phyloP scores from a whole-genome alignment of 176 grass and related monocot genomes.

The Oropetium thomaeum region DNA sequence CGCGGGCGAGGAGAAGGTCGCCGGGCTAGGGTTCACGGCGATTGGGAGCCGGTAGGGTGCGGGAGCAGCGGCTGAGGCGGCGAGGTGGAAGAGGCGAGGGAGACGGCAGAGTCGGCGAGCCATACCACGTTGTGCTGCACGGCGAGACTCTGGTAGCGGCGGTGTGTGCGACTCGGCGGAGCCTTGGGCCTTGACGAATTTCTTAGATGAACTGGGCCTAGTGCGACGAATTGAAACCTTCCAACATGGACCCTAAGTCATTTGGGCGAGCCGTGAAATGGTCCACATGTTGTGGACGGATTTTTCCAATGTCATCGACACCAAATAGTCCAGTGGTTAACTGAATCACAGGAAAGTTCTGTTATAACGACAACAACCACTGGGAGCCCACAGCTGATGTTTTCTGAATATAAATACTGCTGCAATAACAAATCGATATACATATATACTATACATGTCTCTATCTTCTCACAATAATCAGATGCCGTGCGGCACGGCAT shows the following conservation, averaged over 20 bases:
- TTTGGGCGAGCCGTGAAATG: neutral
- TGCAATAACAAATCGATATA: neutral
- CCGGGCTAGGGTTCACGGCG: slow-evolving; percentile 34
- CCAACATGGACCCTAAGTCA: neutral
- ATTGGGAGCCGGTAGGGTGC: neutral
- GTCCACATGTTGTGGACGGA: neutral
- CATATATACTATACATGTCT: neutral
- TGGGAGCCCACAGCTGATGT: neutral
- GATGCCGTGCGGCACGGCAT: neutral
- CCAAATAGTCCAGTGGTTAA: neutral
- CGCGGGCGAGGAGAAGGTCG: neutral
- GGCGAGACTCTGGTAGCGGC: neutral
- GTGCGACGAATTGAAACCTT: neutral
- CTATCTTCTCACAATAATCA: neutral
- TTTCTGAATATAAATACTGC: slow-evolving; percentile 22
- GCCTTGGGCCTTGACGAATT: neutral
- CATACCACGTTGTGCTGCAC: slow-evolving; percentile 10
- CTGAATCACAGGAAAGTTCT: neutral
- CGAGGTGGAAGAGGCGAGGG: slow-evolving; percentile 30
- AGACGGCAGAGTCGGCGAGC: slow-evolving; percentile 54
- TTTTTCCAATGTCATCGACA: too few species aligned
- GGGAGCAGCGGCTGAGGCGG: slow-evolving; percentile 24
- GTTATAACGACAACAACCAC: slow-evolving; percentile 7
- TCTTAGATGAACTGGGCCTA: neutral
- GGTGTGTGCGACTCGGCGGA: too few species aligned